These are phyloP conservation scores for Eucalyptus globulus DNA, from an alignment of 345 rosid species.

Conservation along the genomic window DNA sequence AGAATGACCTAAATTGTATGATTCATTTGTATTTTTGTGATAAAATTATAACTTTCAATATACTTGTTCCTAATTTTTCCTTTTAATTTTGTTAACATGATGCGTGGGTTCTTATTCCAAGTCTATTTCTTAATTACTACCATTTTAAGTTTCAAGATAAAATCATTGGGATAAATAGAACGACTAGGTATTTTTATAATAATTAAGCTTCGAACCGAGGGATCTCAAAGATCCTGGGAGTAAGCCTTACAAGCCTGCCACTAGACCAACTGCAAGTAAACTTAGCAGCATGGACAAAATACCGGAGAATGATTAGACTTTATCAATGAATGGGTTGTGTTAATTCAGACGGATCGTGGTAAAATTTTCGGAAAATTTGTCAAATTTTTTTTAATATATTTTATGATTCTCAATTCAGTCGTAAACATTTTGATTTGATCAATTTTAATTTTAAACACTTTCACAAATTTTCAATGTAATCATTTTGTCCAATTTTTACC, in stretches of 20 bases:
- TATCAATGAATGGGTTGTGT: not conserved
- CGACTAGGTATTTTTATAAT: not conserved
- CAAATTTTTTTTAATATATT: not conserved
- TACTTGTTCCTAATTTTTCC: no score
- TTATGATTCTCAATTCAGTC: fast-evolving
- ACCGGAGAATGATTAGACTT: not conserved
- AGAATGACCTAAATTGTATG: fast-evolving
- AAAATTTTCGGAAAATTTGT: not conserved
- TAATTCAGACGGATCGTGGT: not conserved
- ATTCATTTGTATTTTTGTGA: fast-evolving
- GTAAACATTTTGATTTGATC: no score
- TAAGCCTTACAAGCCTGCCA: not conserved
- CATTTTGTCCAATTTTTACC: fast-evolving
- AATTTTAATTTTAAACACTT: fast-evolving
- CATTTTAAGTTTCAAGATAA: not conserved
- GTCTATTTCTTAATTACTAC: not conserved
- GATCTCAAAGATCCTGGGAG: not conserved
- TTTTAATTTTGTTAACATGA: no score
- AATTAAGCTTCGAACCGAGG: not conserved
- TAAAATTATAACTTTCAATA: no score
- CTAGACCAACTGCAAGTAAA: not conserved
- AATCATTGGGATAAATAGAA: not conserved
- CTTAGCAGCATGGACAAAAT: not conserved
- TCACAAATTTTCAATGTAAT: not conserved
- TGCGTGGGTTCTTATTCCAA: not conserved